Base-by-base conservation (phyloP, 139 green algal species). In the Chlamydomonas sp. region DNA sequence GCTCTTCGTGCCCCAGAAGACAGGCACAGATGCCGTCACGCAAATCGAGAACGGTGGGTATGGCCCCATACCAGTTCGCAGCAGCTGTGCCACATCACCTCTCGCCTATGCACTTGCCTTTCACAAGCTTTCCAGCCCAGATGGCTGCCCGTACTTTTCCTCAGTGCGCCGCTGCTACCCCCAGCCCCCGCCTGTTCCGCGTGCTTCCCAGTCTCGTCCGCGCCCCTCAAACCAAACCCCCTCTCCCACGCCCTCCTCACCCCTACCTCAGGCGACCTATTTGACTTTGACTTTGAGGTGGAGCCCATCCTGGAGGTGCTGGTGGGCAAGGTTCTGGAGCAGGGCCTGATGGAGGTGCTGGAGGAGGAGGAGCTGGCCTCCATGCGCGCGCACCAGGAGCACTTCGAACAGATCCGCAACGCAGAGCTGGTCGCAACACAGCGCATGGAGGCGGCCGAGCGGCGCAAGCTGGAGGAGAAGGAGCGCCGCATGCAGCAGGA, bases 281-380 rank as follows among this genome's bases (percentile, higher is more conserved):
- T 98, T 92, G 94, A 98, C 94, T 98, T 98, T 93, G 94, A 98
- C 89, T 95, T 95, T 84, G 96, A 98, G 93, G 96, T 97, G n/a
- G 95, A 98, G 94, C 96, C 96, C 31, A 93, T 97, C 49, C 91
- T 98, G 80, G 95, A 97, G 92, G 95, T 97, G 81, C 89, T 98
- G 78, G 95, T 98, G 63, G 96, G 96, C 89, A 98, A 98, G 92
- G 93, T 94, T 58, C 92, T 98, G 89, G 96, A 98, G 93, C 96
- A 98, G 90, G 93, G 94, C 15, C 90, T 97, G 31, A 97, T 97
- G 93, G 96, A 98, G 93, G 96, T 98, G 76, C 90, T 97, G 90
- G 94, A 98, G 88, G 96, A 98, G 92, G 95, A 97, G 92, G 96
- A 98, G 92, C 92, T 98, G 14, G 95, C 94, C 9, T 94, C 93